phyloP scores from a whole-genome alignment of 371 early-diverging fungal species.

The Amoeboaphelidium protococcarum region DNA sequence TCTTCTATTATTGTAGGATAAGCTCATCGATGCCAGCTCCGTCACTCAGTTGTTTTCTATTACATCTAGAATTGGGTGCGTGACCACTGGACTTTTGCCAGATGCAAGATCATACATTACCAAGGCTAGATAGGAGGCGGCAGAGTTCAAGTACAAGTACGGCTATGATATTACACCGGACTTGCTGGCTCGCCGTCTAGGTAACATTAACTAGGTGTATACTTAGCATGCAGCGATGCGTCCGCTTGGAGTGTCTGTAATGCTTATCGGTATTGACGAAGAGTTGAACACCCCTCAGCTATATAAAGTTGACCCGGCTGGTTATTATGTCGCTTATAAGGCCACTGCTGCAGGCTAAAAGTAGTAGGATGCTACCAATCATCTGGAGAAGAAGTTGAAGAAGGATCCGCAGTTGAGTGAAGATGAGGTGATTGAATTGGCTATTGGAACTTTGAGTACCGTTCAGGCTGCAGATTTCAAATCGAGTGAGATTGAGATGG shows the following conservation, averaged over 20 bases:
- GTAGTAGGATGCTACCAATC: conserved; percentile 82
- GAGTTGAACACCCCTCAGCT: conserved; percentile 73
- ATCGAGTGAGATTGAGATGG: conserved; percentile 77
- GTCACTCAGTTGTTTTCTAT: conserved; percentile 74
- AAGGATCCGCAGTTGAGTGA: conserved; percentile 42
- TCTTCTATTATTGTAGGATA: too few species aligned
- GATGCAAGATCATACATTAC: conserved; percentile 79
- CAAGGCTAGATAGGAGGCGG: conserved; percentile 81
- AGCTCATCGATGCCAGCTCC: conserved; percentile 77
- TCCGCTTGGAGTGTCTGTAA: conserved; percentile 91
- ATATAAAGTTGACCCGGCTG: conserved; percentile 93
- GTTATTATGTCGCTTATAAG: conserved; percentile 85
- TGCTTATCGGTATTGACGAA: conserved; percentile 77
- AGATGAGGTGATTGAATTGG: conserved; percentile 81
- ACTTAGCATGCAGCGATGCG: conserved; percentile 97
- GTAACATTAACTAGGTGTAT: conserved; percentile 91
- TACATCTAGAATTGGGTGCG: conserved; percentile 85
- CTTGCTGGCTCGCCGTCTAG: conserved; percentile 86
- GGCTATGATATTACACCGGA: conserved; percentile 92
- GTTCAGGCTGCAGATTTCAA: conserved; percentile 82
- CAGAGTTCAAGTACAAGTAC: conserved; percentile 89
- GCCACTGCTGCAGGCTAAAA: conserved; percentile 93
- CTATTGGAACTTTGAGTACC: conserved; percentile 72
- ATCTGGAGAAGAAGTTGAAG: conserved; percentile 90
- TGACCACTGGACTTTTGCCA: conserved; percentile 87